Conservation (phyloP, 2,329 filamentous ascomycete species). For the Colletotrichum endophyticum region DNA sequence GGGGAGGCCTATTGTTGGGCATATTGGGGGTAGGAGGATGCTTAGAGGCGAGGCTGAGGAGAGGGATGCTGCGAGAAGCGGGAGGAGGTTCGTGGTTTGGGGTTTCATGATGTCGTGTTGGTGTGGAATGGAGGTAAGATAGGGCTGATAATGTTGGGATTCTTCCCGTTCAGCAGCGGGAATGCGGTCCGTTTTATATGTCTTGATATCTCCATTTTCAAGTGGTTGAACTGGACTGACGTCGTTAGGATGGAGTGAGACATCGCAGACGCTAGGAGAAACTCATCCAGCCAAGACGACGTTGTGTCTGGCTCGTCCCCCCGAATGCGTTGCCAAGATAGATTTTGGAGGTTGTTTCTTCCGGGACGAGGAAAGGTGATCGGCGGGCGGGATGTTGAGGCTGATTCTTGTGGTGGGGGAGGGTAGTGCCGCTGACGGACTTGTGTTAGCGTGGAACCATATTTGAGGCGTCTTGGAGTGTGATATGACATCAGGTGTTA, state of each 20-base stretch:
- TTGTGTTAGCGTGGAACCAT: neutral
- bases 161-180: too few relatives aligned
- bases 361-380: neutral
- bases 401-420: accelerated
- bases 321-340: neutral
- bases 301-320: neutral
- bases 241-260: accelerated
- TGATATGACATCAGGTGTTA: neutral
- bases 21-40: neutral
- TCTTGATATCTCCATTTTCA: too few relatives aligned
- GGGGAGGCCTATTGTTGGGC: neutral
- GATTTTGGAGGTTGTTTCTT: neutral
- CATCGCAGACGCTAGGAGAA: accelerated
- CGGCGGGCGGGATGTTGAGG: neutral
- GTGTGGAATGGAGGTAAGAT: too few relatives aligned
- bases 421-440: neutral
- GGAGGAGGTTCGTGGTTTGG: neutral
- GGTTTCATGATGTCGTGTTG: neutral
- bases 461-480: neutral
- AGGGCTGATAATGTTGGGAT: too few relatives aligned
- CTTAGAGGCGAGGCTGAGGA: neutral
- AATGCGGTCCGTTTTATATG: too few relatives aligned
- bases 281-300: neutral
- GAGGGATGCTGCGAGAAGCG: neutral
- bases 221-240: neutral